These are phyloP conservation scores for Tuber microsphaerosporum DNA, from an alignment of 495 filamentous ascomycete species.

Conservation along the genomic window DNA sequence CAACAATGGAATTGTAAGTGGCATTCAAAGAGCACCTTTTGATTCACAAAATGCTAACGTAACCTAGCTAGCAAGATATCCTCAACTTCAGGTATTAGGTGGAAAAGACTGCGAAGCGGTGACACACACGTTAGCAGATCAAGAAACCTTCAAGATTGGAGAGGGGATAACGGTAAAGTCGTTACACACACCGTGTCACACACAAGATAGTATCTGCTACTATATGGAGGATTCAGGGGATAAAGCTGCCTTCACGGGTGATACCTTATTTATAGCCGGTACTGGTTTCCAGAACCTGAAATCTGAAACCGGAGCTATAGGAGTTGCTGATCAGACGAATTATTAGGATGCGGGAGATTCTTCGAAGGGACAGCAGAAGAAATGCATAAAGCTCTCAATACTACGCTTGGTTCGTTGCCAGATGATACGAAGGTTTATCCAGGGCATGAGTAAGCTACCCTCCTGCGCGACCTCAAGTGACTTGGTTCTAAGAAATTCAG, in stretches of 20 bases:
- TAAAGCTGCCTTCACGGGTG: conserved; percentile 85
- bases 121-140: conserved; percentile 64
- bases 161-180: conserved; percentile 72
- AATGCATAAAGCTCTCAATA: conserved; percentile 89
- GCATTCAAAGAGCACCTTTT: background rate
- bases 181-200: conserved; percentile 95
- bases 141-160: conserved; percentile 74
- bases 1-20: conserved; percentile 51
- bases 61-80: conserved; percentile 60
- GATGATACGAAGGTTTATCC: conserved; percentile 85
- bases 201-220: conserved; percentile 95
- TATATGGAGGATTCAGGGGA: conserved; percentile 74
- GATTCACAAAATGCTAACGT: conserved; percentile 21
- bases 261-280: conserved; percentile 94
- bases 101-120: conserved; percentile 80
- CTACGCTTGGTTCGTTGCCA: conserved; percentile 69
- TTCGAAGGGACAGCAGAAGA: conserved; percentile 86
- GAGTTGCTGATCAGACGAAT: background rate
- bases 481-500: conserved; percentile 55
- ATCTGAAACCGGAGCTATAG: background rate
- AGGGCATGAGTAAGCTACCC: conserved; percentile 26
- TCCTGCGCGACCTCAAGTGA: conserved; percentile 51
- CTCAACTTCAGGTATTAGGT: conserved; percentile 67
- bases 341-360: conserved; percentile 83
- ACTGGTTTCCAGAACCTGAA: conserved; percentile 21